A percentile compares a stretch with the other conserved stretches of the same genome.
These are phyloP conservation scores for Serendipita sp. DNA, from an alignment of 768 basidiomycete species.

Conservation along the genomic window DNA sequence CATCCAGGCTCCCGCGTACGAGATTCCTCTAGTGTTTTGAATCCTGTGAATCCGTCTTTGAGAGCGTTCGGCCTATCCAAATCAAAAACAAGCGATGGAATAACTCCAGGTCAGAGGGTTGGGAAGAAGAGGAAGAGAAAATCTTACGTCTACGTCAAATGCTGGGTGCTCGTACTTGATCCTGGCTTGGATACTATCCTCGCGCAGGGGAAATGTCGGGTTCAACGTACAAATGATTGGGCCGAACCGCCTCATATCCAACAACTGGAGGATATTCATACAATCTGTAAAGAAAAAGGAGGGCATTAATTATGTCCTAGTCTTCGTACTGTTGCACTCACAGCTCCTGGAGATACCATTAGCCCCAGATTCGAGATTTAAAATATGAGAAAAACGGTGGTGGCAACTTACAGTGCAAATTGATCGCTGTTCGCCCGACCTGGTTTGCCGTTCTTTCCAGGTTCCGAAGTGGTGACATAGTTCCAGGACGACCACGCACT, in stretches of 20 bases:
- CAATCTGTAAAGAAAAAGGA: conserved; percentile 45
- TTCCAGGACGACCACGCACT: conserved; percentile 69
- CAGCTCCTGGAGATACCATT: conserved; percentile 26
- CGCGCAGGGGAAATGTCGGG: conserved; percentile 44
- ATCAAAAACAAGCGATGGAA: background rate
- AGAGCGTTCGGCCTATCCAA: conserved; percentile 29
- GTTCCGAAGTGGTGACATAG: conserved; percentile 41
- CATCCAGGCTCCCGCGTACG: conserved; percentile 56
- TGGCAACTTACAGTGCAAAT: conserved; percentile 38
- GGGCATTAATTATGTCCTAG: too few relatives aligned
- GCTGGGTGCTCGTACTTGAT: conserved; percentile 59
- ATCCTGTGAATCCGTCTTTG: conserved; percentile 40
- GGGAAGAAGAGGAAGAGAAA: background rate
- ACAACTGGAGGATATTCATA: conserved; percentile 64
- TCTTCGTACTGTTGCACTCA: conserved; percentile 16
- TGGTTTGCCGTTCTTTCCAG: conserved; percentile 21
- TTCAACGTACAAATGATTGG: conserved; percentile 60
- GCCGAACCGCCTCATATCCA: conserved; percentile 38
- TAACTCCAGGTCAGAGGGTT: background rate
- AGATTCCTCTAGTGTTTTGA: conserved; percentile 45
- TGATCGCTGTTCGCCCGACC: conserved; percentile 36
- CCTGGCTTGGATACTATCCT: conserved; percentile 30
- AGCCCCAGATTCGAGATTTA: background rate
- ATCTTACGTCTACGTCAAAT: conserved; percentile 33
- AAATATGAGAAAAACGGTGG: background rate